phyloP scores from a whole-genome alignment of 2,329 filamentous ascomycete species.

The Penicillium oxalicum region DNA sequence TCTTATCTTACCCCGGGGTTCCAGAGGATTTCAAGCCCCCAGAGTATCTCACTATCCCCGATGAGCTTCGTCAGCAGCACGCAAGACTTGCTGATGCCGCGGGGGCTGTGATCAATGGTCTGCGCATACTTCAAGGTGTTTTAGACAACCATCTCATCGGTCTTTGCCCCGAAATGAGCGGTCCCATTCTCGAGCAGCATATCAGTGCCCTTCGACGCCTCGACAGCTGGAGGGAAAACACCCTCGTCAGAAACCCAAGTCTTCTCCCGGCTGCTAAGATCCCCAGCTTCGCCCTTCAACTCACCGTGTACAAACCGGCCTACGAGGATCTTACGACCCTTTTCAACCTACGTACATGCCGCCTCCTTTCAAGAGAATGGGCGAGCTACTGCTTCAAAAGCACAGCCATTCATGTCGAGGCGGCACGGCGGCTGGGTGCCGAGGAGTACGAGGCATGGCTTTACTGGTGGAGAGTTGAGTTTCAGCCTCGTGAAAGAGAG shows the following conservation, averaged over 20 bases:
- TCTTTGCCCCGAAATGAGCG: conserved; percentile 20
- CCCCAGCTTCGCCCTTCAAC: conserved; percentile 17
- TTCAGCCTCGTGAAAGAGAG: conserved; percentile 22
- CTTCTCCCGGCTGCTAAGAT: conserved; percentile 23
- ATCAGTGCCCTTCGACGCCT: conserved; percentile 22
- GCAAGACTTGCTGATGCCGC: conserved; percentile 13
- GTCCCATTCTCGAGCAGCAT: conserved; percentile 10
- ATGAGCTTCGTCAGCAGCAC: conserved; percentile 6
- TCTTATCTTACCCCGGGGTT: conserved; percentile 14
- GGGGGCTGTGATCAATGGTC: conserved; percentile 6
- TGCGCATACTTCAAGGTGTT: conserved; percentile 13
- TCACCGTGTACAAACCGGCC: conserved; percentile 17
- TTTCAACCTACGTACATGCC: conserved; percentile 5
- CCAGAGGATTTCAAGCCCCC: conserved; percentile 12
- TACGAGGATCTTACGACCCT: conserved; percentile 14
- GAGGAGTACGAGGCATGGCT: conserved; percentile 16
- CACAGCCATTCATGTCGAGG: conserved; percentile 2
- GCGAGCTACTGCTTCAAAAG: neutral
- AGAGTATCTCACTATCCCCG: conserved; percentile 4
- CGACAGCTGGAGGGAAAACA: conserved; percentile 18
- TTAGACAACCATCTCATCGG: conserved; percentile 18
- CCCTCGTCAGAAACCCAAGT: conserved; percentile 9
- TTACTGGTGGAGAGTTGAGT: conserved; percentile 19
- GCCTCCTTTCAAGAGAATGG: conserved; percentile 5
- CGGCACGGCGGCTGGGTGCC: conserved; percentile 11